phyloP scores from a whole-genome alignment of 345 rosid species.

The Corchorus olitorius region DNA sequence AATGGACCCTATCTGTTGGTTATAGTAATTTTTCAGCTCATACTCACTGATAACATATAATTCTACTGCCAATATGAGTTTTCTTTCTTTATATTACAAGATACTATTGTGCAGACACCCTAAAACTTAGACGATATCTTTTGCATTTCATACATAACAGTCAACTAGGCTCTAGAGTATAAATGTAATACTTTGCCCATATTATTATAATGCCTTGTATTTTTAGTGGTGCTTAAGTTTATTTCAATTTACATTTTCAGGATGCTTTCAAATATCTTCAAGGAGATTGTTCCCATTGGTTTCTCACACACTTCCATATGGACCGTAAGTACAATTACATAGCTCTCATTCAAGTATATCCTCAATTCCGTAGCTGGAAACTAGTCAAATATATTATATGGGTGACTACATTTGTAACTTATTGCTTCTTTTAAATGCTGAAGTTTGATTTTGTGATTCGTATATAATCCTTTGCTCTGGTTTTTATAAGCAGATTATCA shows the following conservation, averaged over 20 bases:
- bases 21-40: neutral
- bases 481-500: too few species aligned
- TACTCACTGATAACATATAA: neutral
- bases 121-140: neutral
- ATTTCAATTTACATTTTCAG: constrained; percentile 46
- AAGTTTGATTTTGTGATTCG: too few species aligned
- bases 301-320: too few species aligned
- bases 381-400: too few species aligned
- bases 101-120: neutral
- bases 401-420: too few species aligned
- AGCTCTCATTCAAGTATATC: too few species aligned
- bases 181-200: neutral
- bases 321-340: too few species aligned
- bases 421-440: too few species aligned
- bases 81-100: neutral
- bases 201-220: too few species aligned
- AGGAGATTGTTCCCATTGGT: constrained; percentile 94
- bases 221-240: constrained; percentile 16
- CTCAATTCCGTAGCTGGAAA: too few species aligned
- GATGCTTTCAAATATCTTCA: constrained; percentile 93
- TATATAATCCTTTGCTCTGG: too few species aligned
- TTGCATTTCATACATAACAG: neutral
- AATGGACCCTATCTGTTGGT: constrained; percentile 19
- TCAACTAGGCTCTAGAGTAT: neutral
- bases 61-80: neutral